A percentile compares a stretch with the other conserved stretches of the same genome.
phyloP scores from a whole-genome alignment of 371 early-diverging fungal species.

The Nematocida sp. region DNA sequence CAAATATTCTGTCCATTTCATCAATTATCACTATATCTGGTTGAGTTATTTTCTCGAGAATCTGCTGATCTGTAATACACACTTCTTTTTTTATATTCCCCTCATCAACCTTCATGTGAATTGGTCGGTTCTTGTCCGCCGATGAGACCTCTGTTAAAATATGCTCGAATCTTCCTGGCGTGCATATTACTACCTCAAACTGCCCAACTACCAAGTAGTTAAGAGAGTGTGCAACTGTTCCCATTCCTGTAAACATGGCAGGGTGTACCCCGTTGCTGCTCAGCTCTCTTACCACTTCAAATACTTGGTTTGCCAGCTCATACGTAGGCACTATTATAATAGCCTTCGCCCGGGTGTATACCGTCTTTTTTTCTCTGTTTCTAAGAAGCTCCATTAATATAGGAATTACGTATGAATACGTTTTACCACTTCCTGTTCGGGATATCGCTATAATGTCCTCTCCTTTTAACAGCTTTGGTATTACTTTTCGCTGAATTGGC shows the following conservation, averaged over 20 bases:
- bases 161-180: slow-evolving; percentile 94
- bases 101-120: slow-evolving; percentile 91
- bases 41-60: slow-evolving; percentile 40
- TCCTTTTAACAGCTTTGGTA: slow-evolving; percentile 87
- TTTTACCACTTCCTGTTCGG: slow-evolving; percentile 97
- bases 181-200: slow-evolving; percentile 77
- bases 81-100: slow-evolving; percentile 31
- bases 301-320: slow-evolving; percentile 66
- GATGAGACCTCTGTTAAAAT: slow-evolving; percentile 72
- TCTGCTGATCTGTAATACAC: slow-evolving; percentile 22
- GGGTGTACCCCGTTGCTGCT: slow-evolving; percentile 61
- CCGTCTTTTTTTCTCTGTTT: slow-evolving; percentile 71
- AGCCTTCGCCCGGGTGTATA: slow-evolving; percentile 73
- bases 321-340: slow-evolving; percentile 69
- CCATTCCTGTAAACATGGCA: slow-evolving; percentile 44
- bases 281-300: slow-evolving; percentile 45
- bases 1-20: slow-evolving; percentile 71
- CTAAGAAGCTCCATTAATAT: slow-evolving; percentile 81
- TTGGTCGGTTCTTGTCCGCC: slow-evolving; percentile 66
- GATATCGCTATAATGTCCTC: slow-evolving; percentile 92
- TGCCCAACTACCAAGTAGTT: slow-evolving; percentile 93
- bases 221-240: slow-evolving; percentile 82
- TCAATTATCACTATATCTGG: slow-evolving; percentile 69
- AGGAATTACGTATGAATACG: slow-evolving; percentile 88
- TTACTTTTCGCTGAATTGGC: slow-evolving; percentile 82